Evolutionary conservation across 2,329 filamentous ascomycete genomes (phyloP), one percentile per base, ranked within the genome.

Genomic region (Talaromyces sp.): DNA sequence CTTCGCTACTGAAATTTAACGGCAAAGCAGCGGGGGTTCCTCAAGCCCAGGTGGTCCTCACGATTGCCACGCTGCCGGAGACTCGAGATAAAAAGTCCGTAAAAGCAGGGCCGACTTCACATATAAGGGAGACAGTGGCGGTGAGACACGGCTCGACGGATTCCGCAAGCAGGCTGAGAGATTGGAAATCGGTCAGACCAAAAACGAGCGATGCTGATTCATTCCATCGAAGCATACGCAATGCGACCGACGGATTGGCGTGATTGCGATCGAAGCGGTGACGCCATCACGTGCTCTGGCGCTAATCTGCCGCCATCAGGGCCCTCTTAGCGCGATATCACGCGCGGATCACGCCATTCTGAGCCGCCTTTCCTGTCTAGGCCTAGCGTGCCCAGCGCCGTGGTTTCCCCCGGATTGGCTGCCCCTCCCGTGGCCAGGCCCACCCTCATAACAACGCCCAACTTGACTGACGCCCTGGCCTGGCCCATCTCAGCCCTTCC

Each of bases 341-440:
- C 21, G 10, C 31, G 21, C 21, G 11, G 19, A 56, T 56, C 54
- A 56, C 54, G 54, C 54, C 19, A 56, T 56, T 21, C 27, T 26
- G 27, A 2, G 14, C 51, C 1, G 27, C 10, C 54, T 46, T 14
- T 21, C 24, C 54, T 46, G 14, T 26, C 29, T 56, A 21, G 11
- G 54, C 7, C 19, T 29, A 35, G 11, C 10, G 27, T 9, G 19
- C 17, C 52, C 58, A 24, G 51, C 24, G 4, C 27, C 27, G 46
- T 50, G 58, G 35, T 27, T 49, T 21, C 51, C 58, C 58, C 54
- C 58, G 58, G 58, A 60, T 57, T 60, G 58, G 58, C 55, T 35
- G 35, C 13, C 51, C 10, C 24, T 4, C 14, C 10, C 52, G 32
- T n/a, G n/a, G 14, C n/a, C n/a, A 10, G 19, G 9, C 17, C 38